Evolutionary conservation across 306 rosid genomes (phyloP).

Genomic region (Casuarina glauca): DNA sequence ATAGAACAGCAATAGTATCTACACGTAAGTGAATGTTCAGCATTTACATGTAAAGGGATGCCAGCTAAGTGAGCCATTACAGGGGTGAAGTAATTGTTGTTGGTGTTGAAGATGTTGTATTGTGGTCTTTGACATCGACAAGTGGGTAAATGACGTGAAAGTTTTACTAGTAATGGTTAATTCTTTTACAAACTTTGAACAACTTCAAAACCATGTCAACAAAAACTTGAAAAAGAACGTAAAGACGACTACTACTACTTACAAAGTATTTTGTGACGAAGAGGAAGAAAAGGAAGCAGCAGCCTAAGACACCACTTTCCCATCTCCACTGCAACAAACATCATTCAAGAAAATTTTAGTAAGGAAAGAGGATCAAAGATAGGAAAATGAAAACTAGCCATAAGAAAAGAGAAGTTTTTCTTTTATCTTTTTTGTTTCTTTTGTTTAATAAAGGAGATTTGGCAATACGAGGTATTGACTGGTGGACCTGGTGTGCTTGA

Average conservation of each 20-base stretch:
- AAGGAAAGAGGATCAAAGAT: not conserved
- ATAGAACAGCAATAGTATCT: too few relatives aligned
- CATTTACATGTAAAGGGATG: too few relatives aligned
- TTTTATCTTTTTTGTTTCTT: too few relatives aligned
- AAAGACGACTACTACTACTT: conserved; percentile 38
- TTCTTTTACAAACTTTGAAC: not conserved
- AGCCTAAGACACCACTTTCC: conserved; percentile 51
- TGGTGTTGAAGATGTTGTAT: not conserved
- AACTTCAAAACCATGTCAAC: not conserved
- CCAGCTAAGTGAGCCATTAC: not conserved
- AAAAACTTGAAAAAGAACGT: not conserved
- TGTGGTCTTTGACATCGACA: not conserved
- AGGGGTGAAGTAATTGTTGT: too few relatives aligned
- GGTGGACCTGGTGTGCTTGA: conserved; percentile 65
- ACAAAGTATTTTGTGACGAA: conserved; percentile 49
- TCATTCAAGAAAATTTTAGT: not conserved
- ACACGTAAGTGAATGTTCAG: too few relatives aligned
- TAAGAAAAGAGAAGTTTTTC: too few relatives aligned
- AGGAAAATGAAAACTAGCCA: too few relatives aligned
- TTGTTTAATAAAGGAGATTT: too few relatives aligned
- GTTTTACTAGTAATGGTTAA: not conserved
- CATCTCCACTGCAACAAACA: conserved; percentile 51
- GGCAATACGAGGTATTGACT: too few relatives aligned
- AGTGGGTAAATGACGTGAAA: conserved; percentile 5
- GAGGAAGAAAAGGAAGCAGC: conserved; percentile 47